Evolutionary conservation across 345 rosid species (phyloP).

Genomic region (Euclidium syriacum): DNA sequence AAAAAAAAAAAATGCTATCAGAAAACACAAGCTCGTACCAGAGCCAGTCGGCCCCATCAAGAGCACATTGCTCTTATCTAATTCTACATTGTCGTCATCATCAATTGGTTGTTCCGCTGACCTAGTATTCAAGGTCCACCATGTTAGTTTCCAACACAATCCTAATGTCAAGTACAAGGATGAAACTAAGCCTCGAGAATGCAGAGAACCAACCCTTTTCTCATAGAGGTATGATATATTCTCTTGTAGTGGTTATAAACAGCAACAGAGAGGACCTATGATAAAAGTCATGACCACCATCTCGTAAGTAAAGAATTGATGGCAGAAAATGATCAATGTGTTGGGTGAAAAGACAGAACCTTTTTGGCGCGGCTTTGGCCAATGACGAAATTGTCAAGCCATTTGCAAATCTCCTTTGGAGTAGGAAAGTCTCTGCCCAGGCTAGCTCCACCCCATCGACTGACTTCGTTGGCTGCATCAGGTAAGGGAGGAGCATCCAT

Average conservation of each 20-base stretch:
- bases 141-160: slow-evolving; percentile 27
- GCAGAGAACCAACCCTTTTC: slow-evolving; percentile 59
- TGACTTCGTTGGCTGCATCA: slow-evolving; percentile 24
- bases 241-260: slow-evolving; percentile 95
- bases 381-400: slow-evolving; percentile 81
- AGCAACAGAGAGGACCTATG: slow-evolving; percentile 89
- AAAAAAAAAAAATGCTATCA: background rate
- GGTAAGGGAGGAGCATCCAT: slow-evolving; percentile 44
- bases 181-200: background rate
- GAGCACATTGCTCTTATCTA: slow-evolving; percentile 95
- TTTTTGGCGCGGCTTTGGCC: slow-evolving; percentile 84
- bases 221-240: slow-evolving; percentile 57
- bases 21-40: slow-evolving; percentile 39
- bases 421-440: slow-evolving; percentile 87
- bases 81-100: slow-evolving; percentile 74
- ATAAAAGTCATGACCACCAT: slow-evolving; percentile 15
- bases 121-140: slow-evolving; percentile 56
- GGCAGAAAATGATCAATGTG: background rate
- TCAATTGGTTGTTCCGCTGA: slow-evolving; percentile 63
- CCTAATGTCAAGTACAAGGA: background rate
- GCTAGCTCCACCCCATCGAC: slow-evolving; percentile 83
- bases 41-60: slow-evolving; percentile 98
- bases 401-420: slow-evolving; percentile 84
- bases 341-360: slow-evolving; percentile 33
- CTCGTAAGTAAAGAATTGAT: background rate